A percentile compares a stretch with the other conserved stretches of the same genome.
Conservation (phyloP, 2,329 filamentous ascomycete genomes). For the Colletotrichum sp. region DNA sequence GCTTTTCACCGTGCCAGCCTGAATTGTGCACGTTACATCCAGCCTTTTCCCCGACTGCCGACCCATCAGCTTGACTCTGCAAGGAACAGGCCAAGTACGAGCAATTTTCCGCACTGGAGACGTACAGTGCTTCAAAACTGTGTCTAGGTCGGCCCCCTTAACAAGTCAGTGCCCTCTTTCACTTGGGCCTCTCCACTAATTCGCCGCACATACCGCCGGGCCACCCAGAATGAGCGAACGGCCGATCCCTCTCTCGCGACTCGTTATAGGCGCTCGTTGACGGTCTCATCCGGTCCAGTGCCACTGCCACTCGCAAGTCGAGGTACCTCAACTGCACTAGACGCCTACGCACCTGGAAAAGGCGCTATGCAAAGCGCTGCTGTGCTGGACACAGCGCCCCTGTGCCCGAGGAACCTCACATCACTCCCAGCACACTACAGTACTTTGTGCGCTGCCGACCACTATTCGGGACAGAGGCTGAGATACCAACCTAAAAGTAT, state of each 20-base stretch:
- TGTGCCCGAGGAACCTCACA: neutral
- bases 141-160: neutral
- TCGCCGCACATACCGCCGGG: constrained; percentile 63
- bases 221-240: constrained; percentile 34
- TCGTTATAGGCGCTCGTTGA: neutral
- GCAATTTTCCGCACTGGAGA: neutral
- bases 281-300: neutral
- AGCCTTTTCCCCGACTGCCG: neutral
- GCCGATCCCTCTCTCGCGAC: constrained; percentile 12
- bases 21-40: neutral
- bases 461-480: neutral
- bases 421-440: neutral
- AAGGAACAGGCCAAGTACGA: neutral
- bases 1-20: neutral
- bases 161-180: constrained; percentile 8
- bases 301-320: neutral
- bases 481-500: neutral
- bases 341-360: neutral
- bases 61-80: neutral
- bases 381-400: neutral
- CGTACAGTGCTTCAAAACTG: neutral
- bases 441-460: neutral
- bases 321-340: neutral
- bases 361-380: neutral
- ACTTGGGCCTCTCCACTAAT: constrained; percentile 55